Base-by-base conservation (phyloP, 1,139 yeast species). In the Meyerozyma guilliermondii region DNA sequence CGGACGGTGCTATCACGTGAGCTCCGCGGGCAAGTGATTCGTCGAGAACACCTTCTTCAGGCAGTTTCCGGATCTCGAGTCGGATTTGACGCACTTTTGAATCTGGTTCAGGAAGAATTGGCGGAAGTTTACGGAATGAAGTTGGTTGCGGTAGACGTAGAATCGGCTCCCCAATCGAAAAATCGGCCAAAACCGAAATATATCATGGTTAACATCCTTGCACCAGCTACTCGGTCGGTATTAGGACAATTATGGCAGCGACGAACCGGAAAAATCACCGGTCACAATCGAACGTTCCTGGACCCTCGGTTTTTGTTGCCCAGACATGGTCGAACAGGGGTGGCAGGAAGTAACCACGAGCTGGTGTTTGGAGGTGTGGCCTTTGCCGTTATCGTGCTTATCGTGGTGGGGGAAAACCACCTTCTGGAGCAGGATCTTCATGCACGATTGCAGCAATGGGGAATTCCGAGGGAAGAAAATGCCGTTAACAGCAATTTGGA, bases 401-500 rank as follows among this genome's bases (percentile, higher is more conserved):
- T 63, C 17, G 51, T 68, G 3, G 42, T 68, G 13, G 45, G 63
- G 9, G 71, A 66, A 27, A 69, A 70, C 47, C 63, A 66, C 45
- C 41, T 67, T 3, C 50, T 58, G 9, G 74, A 68, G 46, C 27
- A 41, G 3, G 62, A 58, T 22, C 50, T 72, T 22, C 38, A 58
- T 1, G 50, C 47, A 6, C 42, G 46, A 4, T 48, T 71, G 26
- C 41, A 43, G 6, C 50, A 49, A 35, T 64, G 69, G 46, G 77
- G 76, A 0, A 44, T 71, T 4, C 50, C 65, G 7, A 54, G 48
- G 6, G 55, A 50, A 41, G 35, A 50, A 2, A 57, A 58, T 40
- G 41, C 43, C 6, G 33, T 8, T n/a, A 62, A 63, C 41, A 51
- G 65, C 26, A 61, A 56, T 41, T 44, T 59, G 24, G 59, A 58